Base-by-base conservation (phyloP, 768 basidiomycete genomes). In the Auricularia cornea region DNA sequence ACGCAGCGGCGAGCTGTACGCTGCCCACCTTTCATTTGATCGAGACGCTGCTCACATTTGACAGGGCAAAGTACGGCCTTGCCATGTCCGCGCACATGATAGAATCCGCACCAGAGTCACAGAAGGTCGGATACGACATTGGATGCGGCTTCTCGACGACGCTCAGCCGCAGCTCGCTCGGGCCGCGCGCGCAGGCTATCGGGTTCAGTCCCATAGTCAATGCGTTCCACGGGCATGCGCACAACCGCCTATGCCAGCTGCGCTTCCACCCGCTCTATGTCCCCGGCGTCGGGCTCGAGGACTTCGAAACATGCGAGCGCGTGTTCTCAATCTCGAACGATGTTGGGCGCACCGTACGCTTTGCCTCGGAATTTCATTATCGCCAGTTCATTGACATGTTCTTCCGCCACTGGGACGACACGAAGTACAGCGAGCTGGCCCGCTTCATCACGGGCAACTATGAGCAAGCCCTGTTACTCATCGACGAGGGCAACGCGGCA, bases 221-320 rank as follows among this genome's bases (percentile, higher is more conserved):
- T 2, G 66, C 70, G 2, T 74, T 74, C 63, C 73, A 74, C 61
- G 69, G 73, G 1, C 68, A 74, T 59, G 66, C 67, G 1, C 74
- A 75, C 59, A 72, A 71, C 57, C 65, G 68, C 2, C 44, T 38
- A 10, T 75, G 74, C 51, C 73, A 73, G 56, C 41, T 74, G 1
- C 29, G 64, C 29, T 72, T 67, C 66, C 73, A 74, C 64, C 73
- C 73, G 0, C 44, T 67, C 28, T 70, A 70, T 57, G 62, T 69
- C 31, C 16, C 40, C 3, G 72, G 72, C 5, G 65, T 64, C 3
- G 71, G 74, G 3, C 66, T 68, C 18, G 68, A 68, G 29, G 70
- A 73, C 52, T 69, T 70, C 20, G 70, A 75, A 60, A 68, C 66
- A 0, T 70, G 69, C 41, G 71, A 75, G 32, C 71, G 70, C 2